Evolutionary conservation across 768 basidiomycete species (phyloP).

Genomic region (Calocybe gangraenosa): DNA sequence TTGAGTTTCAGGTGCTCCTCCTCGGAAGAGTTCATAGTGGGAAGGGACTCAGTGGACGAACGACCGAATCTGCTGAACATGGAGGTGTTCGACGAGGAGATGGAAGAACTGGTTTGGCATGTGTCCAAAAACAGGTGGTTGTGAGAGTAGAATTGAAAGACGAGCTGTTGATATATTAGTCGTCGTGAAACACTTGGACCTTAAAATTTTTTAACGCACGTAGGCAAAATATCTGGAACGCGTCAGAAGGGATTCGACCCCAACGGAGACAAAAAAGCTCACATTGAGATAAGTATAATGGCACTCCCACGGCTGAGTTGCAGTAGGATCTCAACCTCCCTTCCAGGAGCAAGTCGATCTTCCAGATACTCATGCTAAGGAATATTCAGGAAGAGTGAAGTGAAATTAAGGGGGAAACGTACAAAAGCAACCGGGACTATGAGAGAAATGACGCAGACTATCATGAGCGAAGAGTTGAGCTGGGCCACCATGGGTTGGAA

Average conservation of each 20-base stretch:
- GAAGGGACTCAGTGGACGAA: slow-evolving; percentile 21
- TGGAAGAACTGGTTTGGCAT: slow-evolving; percentile 20
- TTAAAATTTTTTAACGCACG: slow-evolving; percentile 14
- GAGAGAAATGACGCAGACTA: slow-evolving; percentile 67
- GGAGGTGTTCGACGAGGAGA: slow-evolving; percentile 14
- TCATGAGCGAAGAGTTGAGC: slow-evolving; percentile 62
- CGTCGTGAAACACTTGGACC: background rate
- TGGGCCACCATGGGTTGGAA: slow-evolving; percentile 57
- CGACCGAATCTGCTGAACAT: slow-evolving; percentile 6
- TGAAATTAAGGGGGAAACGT: slow-evolving; percentile 15
- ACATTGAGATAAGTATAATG: slow-evolving; percentile 43
- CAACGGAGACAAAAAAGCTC: slow-evolving; percentile 10
- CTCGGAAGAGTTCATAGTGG: slow-evolving; percentile 16
- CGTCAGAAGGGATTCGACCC: background rate
- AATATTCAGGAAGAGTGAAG: slow-evolving; percentile 13
- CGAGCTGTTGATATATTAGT: slow-evolving; percentile 28
- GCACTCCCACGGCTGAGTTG: slow-evolving; percentile 45
- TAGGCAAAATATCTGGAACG: slow-evolving; percentile 24
- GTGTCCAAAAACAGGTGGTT: slow-evolving; percentile 39
- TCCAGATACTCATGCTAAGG: slow-evolving; percentile 32
- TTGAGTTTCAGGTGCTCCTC: slow-evolving; percentile 31
- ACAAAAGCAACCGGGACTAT: slow-evolving; percentile 63
- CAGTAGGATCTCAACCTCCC: slow-evolving; percentile 36
- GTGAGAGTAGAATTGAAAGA: slow-evolving; percentile 55
- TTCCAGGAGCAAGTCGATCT: slow-evolving; percentile 27